These are phyloP conservation scores for Starmerella apis DNA, from an alignment of 805 yeast genomes.

Conservation along the genomic window DNA sequence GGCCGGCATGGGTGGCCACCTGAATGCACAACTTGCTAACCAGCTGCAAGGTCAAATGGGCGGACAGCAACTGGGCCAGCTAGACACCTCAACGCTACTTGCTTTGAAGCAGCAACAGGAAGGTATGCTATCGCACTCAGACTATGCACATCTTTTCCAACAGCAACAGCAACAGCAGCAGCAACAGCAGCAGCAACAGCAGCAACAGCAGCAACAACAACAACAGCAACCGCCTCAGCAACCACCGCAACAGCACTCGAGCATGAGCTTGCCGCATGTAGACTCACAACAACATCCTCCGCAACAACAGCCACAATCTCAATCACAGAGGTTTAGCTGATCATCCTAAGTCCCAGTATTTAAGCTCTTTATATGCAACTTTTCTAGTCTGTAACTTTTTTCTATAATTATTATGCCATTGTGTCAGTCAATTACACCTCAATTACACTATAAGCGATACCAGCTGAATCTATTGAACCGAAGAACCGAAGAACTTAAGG, in stretches of 20 bases:
- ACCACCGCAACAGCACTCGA: neutral
- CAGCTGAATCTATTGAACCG: too few species aligned
- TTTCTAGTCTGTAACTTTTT: neutral
- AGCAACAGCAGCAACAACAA: neutral
- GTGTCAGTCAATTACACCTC: too few species aligned
- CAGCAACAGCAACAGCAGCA: slow-evolving; percentile 9
- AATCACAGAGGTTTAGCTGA: slow-evolving; percentile 2
- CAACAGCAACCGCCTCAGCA: neutral
- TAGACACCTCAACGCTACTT: slow-evolving; percentile 15
- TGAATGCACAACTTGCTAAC: slow-evolving; percentile 7
- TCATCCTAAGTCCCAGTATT: neutral
- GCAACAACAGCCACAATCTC: neutral
- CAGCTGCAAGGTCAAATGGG: neutral
- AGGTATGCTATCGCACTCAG: slow-evolving; percentile 4
- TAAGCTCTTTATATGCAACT: neutral
- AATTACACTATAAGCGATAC: too few species aligned
- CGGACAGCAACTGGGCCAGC: slow-evolving; percentile 10
- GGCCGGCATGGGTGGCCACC: slow-evolving; percentile 6
- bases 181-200: neutral
- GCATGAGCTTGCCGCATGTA: neutral
- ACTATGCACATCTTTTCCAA: slow-evolving; percentile 8
- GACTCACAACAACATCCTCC: neutral
- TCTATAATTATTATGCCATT: neutral
- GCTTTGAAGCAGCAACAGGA: slow-evolving; percentile 17
- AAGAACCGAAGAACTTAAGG: too few species aligned